phyloP scores from a whole-genome alignment of 2,329 filamentous ascomycete genomes.

The Venturia pyrina region DNA sequence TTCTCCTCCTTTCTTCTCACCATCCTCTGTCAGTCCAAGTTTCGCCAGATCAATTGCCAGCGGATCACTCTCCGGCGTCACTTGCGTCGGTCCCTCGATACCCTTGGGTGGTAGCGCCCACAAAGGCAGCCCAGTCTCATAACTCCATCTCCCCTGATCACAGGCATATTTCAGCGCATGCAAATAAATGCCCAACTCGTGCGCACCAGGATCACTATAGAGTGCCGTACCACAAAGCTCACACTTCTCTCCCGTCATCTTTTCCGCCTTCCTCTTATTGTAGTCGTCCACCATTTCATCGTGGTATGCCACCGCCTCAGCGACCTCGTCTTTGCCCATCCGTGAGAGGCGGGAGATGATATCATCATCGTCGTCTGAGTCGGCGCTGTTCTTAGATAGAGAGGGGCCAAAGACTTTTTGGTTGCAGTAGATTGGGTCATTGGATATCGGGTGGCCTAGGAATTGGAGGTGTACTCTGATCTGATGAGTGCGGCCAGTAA shows the following conservation, averaged over 20 bases:
- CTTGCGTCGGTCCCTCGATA: constrained; percentile 58
- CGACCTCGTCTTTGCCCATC: constrained; percentile 92
- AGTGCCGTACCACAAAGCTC: constrained; percentile 74
- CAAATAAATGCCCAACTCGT: constrained; percentile 88
- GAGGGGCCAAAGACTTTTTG: constrained; percentile 78
- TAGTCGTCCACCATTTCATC: constrained; percentile 89
- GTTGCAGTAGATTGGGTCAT: constrained; percentile 97
- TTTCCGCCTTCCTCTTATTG: constrained; percentile 83
- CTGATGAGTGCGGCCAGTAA: constrained; percentile 92
- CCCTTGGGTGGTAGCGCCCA: constrained; percentile 81
- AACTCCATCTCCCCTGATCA: constrained; percentile 72
- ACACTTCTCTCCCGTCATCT: constrained; percentile 79
- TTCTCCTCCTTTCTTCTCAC: background rate
- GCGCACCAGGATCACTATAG: constrained; percentile 82
- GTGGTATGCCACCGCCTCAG: constrained; percentile 84
- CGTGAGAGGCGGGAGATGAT: constrained; percentile 74
- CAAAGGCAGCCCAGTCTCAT: constrained; percentile 69
- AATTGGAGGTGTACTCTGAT: constrained; percentile 91
- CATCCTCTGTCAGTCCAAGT: constrained; percentile 16
- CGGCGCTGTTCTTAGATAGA: constrained; percentile 56
- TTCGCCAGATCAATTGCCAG: constrained; percentile 33
- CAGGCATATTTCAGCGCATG: constrained; percentile 89
- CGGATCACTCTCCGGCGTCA: constrained; percentile 41
- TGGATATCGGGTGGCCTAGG: constrained; percentile 87
- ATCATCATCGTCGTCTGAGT: constrained; percentile 70